Conservation (phyloP, 1,284 basidiomycete species). For the Filobasidium uniguttulatum region DNA sequence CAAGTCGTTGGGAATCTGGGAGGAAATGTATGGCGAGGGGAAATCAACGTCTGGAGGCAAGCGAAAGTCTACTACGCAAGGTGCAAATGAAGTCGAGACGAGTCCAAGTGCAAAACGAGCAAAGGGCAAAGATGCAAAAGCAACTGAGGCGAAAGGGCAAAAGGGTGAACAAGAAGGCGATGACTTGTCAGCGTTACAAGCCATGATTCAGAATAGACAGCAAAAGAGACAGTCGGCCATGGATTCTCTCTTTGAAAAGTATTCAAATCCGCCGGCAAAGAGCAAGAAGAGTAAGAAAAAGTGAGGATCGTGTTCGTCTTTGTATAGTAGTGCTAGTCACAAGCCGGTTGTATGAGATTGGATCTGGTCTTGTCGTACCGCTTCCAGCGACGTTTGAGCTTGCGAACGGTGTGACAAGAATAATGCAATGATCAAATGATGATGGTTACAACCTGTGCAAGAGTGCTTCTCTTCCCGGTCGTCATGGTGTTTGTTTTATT, state of each 20-base stretch:
- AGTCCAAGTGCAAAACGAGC: constrained; percentile 21
- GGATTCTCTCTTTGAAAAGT: constrained; percentile 68
- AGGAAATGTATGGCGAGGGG: constrained; percentile 78
- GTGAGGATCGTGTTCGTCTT: neutral
- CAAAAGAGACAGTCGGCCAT: constrained; percentile 53
- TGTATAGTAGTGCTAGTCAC: neutral
- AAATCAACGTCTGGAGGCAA: constrained; percentile 40
- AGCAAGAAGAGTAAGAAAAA: constrained; percentile 15
- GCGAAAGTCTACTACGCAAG: constrained; percentile 29
- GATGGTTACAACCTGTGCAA: neutral
- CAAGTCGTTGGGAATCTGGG: constrained; percentile 81
- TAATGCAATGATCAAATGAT: neutral
- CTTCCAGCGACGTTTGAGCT: neutral
- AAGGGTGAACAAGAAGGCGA: constrained; percentile 41
- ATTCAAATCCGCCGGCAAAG: constrained; percentile 35
- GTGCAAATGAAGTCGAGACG: constrained; percentile 45
- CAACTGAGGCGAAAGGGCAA: neutral
- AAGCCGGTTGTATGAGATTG: too few species aligned
- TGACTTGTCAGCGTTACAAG: constrained; percentile 58
- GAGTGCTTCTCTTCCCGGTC: neutral
- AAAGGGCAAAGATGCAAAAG: constrained; percentile 18
- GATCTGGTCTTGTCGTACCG: too few species aligned
- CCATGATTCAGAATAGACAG: constrained; percentile 67
- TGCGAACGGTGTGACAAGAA: neutral
- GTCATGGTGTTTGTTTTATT: neutral